These are phyloP conservation scores for Scytalidium lignicola DNA, from an alignment of 2,329 filamentous ascomycete genomes.

Conservation along the genomic window DNA sequence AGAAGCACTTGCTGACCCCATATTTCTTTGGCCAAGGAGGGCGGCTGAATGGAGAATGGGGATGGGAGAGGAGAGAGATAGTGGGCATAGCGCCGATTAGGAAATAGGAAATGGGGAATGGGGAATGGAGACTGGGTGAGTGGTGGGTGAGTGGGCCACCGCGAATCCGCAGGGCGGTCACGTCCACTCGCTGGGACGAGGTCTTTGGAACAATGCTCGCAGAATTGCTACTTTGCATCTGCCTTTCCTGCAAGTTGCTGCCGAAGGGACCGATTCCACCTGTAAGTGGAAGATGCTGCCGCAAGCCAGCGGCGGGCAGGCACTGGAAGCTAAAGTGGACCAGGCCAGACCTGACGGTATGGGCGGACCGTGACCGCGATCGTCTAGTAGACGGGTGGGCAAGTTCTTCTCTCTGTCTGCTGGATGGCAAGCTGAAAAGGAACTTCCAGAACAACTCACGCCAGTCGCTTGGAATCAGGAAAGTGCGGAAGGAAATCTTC, in stretches of 20 bases:
- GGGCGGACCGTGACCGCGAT: conserved; percentile 22
- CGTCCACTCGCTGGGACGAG: too few relatives aligned
- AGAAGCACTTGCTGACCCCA: conserved; percentile 1
- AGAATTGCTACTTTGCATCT: not conserved
- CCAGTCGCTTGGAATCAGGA: not conserved
- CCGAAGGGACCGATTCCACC: conserved; percentile 10
- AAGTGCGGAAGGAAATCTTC: not conserved
- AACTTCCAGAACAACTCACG: not conserved
- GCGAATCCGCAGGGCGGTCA: not conserved
- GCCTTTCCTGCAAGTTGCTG: conserved; percentile 9
- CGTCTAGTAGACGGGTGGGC: not conserved
- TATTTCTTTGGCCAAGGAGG: conserved; percentile 1
- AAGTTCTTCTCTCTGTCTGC: not conserved
- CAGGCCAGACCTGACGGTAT: conserved; percentile 11
- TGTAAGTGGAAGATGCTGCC: conserved; percentile 10
- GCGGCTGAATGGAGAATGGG: conserved; percentile 21
- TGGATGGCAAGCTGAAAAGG: not conserved
- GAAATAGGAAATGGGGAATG: too few relatives aligned
- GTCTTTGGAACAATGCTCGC: too few relatives aligned
- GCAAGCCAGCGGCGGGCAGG: conserved; percentile 9
- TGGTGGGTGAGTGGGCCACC: not conserved
- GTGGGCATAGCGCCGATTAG: not conserved
- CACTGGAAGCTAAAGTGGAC: not conserved
- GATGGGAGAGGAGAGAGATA: conserved; percentile 9
- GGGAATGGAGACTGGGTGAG: too few relatives aligned